Evolutionary conservation across 495 filamentous ascomycete species (phyloP), one percentile per base, ranked within the genome.

Genomic region (Cercophora samala): DNA sequence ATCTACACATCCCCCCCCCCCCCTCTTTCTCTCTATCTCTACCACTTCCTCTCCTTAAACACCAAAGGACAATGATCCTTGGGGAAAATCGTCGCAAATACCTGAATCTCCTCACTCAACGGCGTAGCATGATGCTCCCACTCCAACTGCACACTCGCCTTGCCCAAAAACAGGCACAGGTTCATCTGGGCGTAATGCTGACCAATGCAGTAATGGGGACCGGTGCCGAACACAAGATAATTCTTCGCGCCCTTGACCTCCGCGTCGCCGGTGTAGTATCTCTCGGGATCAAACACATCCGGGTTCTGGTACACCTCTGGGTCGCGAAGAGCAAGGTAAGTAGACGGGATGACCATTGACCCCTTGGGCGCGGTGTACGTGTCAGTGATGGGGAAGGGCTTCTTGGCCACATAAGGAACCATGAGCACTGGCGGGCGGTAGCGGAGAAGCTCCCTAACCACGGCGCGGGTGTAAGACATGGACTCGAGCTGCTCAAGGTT

Each of bases 41-140:
- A 80, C 73, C 75, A 81, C 63, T 80, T 79, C 63, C 80, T 71
- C 72, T 80, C 79, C 32, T 76, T 78, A 64, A 91, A 92, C 0
- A 87, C 85, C 71, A 92, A 79, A 5, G 85, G 89, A 75, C 88
- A 91, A 19, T 25, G 61, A 53, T 25, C 55, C 51, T 62, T 89
- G 60, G 95, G 95, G 85, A 99, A 99, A 66, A 99, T 95, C 24
- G 92, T 97, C 11, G 96, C 95, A 80, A 99, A 99, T 64, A 98
- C 94, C 84, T 97, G 93, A 78, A 99, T 98, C 75, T 96, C 88
- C 80, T 99, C 96, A 0, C 91, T 96, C 58, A 80, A 65, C 0
- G 87, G 84, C 19, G 95, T 99, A 17, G 89, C 75, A 72, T 90
- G 85, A 78, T 99, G 95, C 78, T 88, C 85, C 95, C 95, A 99